Percentiles rank a stretch among this genome's conserved stretches.
These are phyloP conservation scores for Ophiostoma novo-ulmi DNA, from an alignment of 2,329 filamentous ascomycete species.

Conservation along the genomic window DNA sequence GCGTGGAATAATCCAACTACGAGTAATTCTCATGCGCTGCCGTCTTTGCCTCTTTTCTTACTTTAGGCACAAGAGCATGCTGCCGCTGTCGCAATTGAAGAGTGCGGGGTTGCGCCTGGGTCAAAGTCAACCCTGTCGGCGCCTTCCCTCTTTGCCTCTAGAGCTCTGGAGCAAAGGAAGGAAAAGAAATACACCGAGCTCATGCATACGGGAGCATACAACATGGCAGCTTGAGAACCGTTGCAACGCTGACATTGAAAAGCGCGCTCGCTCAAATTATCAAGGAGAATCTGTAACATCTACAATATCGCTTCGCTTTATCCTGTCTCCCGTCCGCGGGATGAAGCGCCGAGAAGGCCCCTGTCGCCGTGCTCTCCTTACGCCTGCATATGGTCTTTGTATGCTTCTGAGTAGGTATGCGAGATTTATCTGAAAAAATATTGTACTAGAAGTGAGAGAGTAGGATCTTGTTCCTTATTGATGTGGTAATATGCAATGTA, in stretches of 20 bases:
- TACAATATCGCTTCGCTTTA: not conserved
- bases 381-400: not conserved
- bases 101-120: constrained; percentile 8
- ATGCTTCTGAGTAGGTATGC: not conserved
- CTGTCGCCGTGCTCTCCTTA: not conserved
- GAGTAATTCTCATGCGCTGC: not conserved
- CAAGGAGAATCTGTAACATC: not conserved
- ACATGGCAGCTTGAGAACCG: too few relatives aligned
- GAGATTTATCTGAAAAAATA: too few relatives aligned
- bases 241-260: not conserved
- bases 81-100: constrained; percentile 10
- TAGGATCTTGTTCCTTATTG: not conserved
- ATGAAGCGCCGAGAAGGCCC: not conserved
- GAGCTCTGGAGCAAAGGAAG: constrained; percentile 1
- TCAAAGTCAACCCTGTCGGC: constrained; percentile 1
- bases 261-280: not conserved
- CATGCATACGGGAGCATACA: not conserved
- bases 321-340: not conserved
- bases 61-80: not conserved
- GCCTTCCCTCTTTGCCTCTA: not conserved
- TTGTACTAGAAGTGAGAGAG: not conserved
- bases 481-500: constrained; percentile 3
- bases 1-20: too few relatives aligned
- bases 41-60: not conserved
- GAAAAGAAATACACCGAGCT: not conserved